phyloP scores from a whole-genome alignment of 2,329 filamentous ascomycete genomes.

The Diaporthe batatas region DNA sequence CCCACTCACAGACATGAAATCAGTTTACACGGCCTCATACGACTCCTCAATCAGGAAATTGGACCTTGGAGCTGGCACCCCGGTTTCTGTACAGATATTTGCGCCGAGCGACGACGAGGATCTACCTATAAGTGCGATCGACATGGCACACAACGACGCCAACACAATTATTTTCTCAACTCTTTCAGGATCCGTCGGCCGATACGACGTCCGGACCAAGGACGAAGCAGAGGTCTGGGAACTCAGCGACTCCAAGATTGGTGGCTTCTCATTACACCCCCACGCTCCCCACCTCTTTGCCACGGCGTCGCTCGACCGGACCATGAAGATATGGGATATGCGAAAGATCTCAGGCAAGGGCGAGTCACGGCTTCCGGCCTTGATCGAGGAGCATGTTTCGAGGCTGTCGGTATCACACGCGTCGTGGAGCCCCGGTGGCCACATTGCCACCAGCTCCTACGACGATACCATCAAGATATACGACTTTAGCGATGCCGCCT shows the following conservation, averaged over 20 bases:
- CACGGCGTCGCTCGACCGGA: constrained; percentile 91
- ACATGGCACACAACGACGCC: constrained; percentile 78
- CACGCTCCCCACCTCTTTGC: constrained; percentile 84
- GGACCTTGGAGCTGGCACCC: constrained; percentile 79
- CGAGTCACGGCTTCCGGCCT: constrained; percentile 70
- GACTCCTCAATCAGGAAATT: constrained; percentile 92
- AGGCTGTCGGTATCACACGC: constrained; percentile 92
- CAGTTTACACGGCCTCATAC: constrained; percentile 88
- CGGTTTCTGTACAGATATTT: constrained; percentile 82
- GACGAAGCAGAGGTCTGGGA: constrained; percentile 77
- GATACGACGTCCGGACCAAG: constrained; percentile 78
- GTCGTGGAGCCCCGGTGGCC: constrained; percentile 86
- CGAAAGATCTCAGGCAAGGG: constrained; percentile 79
- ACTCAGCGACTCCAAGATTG: constrained; percentile 93
- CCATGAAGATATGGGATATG: constrained; percentile 92
- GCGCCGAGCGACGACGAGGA: constrained; percentile 81
- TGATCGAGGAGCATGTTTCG: constrained; percentile 86
- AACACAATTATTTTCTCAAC: constrained; percentile 90
- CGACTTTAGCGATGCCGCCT: constrained; percentile 74
- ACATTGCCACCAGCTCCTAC: constrained; percentile 92
- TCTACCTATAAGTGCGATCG: constrained; percentile 84
- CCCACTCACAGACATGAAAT: constrained; percentile 77
- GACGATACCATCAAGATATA: constrained; percentile 97
- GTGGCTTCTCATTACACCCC: constrained; percentile 89
- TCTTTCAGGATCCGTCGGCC: constrained; percentile 82